Percentiles rank a stretch among this genome's conserved stretches.
Conservation (phyloP, 2,329 filamentous ascomycete genomes). For the Lasiodiplodia gonubiensis region DNA sequence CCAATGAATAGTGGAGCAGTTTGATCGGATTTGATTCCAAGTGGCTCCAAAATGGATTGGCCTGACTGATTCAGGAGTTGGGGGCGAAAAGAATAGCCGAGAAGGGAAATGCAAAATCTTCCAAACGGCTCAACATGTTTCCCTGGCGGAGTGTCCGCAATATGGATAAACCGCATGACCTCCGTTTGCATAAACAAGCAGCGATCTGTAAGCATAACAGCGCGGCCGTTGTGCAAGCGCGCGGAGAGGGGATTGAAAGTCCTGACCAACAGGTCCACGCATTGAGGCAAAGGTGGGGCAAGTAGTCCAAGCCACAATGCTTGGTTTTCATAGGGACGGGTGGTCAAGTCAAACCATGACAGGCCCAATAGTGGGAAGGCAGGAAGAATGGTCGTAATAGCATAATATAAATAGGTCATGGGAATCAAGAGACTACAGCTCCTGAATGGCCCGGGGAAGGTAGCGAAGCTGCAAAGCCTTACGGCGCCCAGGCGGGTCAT, state of each 20-base stretch:
- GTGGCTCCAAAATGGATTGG: neutral
- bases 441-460: neutral
- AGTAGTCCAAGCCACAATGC: neutral
- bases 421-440: neutral
- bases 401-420: neutral
- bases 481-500: neutral
- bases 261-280: neutral
- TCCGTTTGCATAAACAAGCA: neutral
- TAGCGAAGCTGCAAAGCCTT: neutral
- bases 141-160: too few species aligned
- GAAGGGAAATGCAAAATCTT: neutral
- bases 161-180: too few species aligned
- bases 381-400: neutral
- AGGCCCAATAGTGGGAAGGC: neutral
- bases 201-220: neutral
- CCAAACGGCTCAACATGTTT: too few species aligned
- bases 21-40: neutral
- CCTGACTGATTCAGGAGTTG: neutral
- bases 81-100: neutral
- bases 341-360: neutral
- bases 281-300: neutral
- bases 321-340: neutral
- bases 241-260: neutral
- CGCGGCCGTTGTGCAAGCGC: neutral
- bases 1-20: neutral